These are phyloP conservation scores for Nakazawaea ernobii DNA, from an alignment of 805 yeast species.

Conservation along the genomic window DNA sequence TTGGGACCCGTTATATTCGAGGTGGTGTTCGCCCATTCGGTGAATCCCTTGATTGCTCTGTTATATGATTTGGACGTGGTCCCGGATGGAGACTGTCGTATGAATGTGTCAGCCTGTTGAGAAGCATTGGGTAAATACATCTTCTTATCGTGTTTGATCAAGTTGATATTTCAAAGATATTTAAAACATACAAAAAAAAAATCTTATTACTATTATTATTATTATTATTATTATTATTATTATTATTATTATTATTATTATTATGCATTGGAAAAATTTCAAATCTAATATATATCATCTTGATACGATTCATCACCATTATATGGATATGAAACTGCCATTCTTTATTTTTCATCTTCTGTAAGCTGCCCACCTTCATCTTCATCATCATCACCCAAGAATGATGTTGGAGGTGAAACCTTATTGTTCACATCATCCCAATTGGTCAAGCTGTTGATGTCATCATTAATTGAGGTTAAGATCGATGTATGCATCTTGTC, in stretches of 20 bases:
- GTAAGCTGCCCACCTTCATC: not conserved
- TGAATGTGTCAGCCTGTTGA: too few species aligned
- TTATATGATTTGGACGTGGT: constrained; percentile 4
- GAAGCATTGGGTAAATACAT: too few species aligned
- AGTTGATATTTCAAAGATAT: too few species aligned
- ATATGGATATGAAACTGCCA: too few species aligned
- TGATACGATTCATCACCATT: too few species aligned
- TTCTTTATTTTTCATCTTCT: constrained; percentile 4
- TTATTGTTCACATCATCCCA: not conserved
- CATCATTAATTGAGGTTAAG: constrained; percentile 8
- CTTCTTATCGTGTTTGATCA: too few species aligned
- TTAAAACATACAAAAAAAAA: too few species aligned
- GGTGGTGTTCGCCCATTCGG: not conserved
- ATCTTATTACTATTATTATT: too few species aligned
- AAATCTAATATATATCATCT: too few species aligned
- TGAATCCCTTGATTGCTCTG: constrained; percentile 1
- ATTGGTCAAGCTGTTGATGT: constrained; percentile 1
- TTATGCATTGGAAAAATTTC: too few species aligned
- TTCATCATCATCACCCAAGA: not conserved
- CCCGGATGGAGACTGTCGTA: not conserved
- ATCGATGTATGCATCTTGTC: constrained; percentile 5
- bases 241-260: too few species aligned
- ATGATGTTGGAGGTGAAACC: constrained; percentile 6
- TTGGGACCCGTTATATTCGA: not conserved
- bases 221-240: too few species aligned